Conservation (phyloP, 2,329 filamentous ascomycete species). For the Penicillium capsulatum region DNA sequence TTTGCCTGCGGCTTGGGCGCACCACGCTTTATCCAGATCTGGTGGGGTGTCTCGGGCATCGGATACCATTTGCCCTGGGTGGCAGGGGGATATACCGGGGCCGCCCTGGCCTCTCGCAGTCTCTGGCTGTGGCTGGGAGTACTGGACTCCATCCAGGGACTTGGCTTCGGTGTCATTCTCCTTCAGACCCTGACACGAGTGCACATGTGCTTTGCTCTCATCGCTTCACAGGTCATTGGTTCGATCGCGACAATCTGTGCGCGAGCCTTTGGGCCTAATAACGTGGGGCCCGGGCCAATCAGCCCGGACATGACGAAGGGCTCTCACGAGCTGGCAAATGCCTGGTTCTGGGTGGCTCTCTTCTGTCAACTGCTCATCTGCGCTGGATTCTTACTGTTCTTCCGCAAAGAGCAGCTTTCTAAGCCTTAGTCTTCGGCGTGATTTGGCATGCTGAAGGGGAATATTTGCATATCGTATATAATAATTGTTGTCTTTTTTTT, state of each 20-base stretch:
- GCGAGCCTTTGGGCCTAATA: constrained; percentile 57
- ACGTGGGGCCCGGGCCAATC: constrained; percentile 56
- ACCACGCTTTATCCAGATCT: constrained; percentile 64
- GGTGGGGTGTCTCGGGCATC: constrained; percentile 60
- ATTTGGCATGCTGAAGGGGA: too few relatives aligned
- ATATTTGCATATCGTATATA: too few relatives aligned
- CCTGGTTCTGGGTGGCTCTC: constrained; percentile 60
- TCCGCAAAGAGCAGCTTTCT: too few relatives aligned
- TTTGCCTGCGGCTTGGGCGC: constrained; percentile 63
- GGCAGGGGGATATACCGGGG: constrained; percentile 51
- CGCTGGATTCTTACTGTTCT: too few relatives aligned
- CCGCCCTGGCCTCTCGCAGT: constrained; percentile 54
- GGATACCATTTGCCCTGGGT: constrained; percentile 59
- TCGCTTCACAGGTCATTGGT: constrained; percentile 59
- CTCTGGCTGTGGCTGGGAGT: constrained; percentile 66
- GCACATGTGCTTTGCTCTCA: constrained; percentile 60
- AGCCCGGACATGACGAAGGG: constrained; percentile 58
- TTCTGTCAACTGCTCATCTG: constrained; percentile 56
- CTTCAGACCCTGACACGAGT: constrained; percentile 61
- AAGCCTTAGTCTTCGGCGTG: too few relatives aligned
- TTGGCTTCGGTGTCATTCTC: constrained; percentile 65
- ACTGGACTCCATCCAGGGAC: constrained; percentile 61
- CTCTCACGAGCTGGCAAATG: constrained; percentile 43
- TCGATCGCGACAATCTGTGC: constrained; percentile 60
- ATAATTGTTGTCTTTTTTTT: too few relatives aligned